Percentiles rank a stretch among this genome's conserved stretches.
phyloP scores from a whole-genome alignment of 768 basidiomycete genomes.

The Austroboletus eburneus region DNA sequence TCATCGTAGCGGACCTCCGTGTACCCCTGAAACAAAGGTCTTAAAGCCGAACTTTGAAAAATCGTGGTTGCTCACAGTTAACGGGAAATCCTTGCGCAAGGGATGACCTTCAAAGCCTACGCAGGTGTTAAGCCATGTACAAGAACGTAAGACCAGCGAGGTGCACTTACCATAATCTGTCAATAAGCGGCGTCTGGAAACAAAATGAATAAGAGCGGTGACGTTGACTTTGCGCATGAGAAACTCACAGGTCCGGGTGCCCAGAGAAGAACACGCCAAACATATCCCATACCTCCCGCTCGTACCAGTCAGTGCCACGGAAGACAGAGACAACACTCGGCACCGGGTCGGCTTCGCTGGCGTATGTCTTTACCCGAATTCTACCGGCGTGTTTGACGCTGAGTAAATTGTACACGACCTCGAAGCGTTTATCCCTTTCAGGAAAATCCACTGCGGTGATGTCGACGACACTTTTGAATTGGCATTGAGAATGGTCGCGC shows the following conservation, averaged over 20 bases:
- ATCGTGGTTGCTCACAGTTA: slow-evolving; percentile 60
- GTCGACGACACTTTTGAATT: slow-evolving; percentile 91
- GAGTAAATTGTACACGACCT: slow-evolving; percentile 94
- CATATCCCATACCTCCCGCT: slow-evolving; percentile 97
- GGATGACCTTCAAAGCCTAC: slow-evolving; percentile 96
- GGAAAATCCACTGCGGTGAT: slow-evolving; percentile 96
- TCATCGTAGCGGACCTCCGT: slow-evolving; percentile 98
- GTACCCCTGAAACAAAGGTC: slow-evolving; percentile 69
- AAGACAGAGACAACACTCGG: slow-evolving; percentile 79
- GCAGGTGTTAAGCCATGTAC: not conserved
- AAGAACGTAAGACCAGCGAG: not conserved
- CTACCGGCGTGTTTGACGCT: slow-evolving; percentile 75
- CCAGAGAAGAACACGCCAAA: slow-evolving; percentile 94
- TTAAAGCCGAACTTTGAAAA: not conserved
- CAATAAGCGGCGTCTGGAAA: slow-evolving; percentile 81
- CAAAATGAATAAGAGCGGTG: slow-evolving; percentile 13
- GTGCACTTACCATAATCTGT: slow-evolving; percentile 83
- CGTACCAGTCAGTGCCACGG: slow-evolving; percentile 97
- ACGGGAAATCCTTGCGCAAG: slow-evolving; percentile 94
- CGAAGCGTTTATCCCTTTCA: slow-evolving; percentile 88
- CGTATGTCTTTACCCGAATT: slow-evolving; percentile 96
- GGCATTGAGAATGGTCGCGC: slow-evolving; percentile 92
- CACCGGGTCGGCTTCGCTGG: slow-evolving; percentile 87
- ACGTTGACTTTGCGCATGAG: slow-evolving; percentile 1
- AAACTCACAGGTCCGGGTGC: slow-evolving; percentile 90